Conservation (phyloP, 306 rosid genomes). For the Quercus ilex region DNA sequence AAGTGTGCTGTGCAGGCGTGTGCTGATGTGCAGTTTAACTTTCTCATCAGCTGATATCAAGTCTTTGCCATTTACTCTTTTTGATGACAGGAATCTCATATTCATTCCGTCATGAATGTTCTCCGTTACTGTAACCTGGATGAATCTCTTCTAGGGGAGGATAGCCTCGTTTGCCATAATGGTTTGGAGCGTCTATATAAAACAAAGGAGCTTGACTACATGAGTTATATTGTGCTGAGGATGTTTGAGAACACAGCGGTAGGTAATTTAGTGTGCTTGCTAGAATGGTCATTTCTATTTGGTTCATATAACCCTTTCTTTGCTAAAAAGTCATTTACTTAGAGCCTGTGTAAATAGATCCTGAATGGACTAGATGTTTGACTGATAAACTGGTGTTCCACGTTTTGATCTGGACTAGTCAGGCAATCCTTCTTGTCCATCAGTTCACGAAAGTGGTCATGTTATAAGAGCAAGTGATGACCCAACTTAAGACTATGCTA, state of each 20-base stretch:
- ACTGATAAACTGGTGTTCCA: background rate
- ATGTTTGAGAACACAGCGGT: slow-evolving; percentile 96
- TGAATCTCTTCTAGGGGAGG: slow-evolving; percentile 91
- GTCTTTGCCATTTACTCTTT: slow-evolving; percentile 3
- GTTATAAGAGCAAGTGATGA: background rate
- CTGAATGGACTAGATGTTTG: background rate
- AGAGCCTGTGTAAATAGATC: background rate
- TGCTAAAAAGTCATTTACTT: background rate
- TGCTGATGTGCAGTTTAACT: background rate
- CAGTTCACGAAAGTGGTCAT: background rate
- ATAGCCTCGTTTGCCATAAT: slow-evolving; percentile 56
- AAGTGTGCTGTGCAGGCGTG: no score
- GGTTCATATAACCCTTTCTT: background rate
- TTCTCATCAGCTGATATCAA: slow-evolving; percentile 5
- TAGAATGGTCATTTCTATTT: background rate
- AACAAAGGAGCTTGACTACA: slow-evolving; percentile 93
- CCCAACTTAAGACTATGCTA: background rate
- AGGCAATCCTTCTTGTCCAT: background rate
- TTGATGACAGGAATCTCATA: slow-evolving; percentile 84
- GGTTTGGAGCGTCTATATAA: slow-evolving; percentile 71
- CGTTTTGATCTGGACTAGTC: background rate
- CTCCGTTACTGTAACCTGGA: slow-evolving; percentile 96
- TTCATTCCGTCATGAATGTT: slow-evolving; percentile 95
- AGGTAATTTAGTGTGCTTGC: slow-evolving; percentile 22
- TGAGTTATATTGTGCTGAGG: slow-evolving; percentile 89